Evolutionary conservation across 2,329 filamentous ascomycete genomes (phyloP).

Genomic region (Ophiosphaerella herpotricha): DNA sequence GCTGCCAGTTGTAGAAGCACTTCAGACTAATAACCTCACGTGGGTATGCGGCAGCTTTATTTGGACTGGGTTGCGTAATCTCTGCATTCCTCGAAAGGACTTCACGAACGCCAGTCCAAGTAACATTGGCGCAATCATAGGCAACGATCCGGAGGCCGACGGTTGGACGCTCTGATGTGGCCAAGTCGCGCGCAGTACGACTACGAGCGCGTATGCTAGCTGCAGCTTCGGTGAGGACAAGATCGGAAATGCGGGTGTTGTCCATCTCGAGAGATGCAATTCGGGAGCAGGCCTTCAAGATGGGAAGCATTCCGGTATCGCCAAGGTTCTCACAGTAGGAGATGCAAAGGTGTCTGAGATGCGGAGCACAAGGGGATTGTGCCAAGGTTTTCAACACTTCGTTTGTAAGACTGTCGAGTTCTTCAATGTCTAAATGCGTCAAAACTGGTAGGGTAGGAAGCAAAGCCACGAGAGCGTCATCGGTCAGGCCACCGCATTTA

Average conservation of each 20-base stretch:
- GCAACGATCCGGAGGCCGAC: constrained; percentile 76
- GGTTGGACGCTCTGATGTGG: constrained; percentile 37
- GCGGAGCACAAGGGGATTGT: constrained; percentile 72
- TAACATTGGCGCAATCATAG: constrained; percentile 90
- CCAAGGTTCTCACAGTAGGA: constrained; percentile 88
- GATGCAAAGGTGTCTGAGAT: constrained; percentile 79
- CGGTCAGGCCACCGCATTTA: constrained; percentile 74
- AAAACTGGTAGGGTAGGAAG: constrained; percentile 76
- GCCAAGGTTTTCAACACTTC: constrained; percentile 73
- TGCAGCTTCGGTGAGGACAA: constrained; percentile 83
- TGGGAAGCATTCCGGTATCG: constrained; percentile 80
- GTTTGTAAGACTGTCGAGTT: constrained; percentile 79
- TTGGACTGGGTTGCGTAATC: constrained; percentile 57
- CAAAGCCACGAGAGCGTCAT: constrained; percentile 72
- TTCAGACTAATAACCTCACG: constrained; percentile 83
- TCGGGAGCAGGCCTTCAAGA: constrained; percentile 74
- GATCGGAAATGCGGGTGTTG: constrained; percentile 88
- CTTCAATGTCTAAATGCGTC: constrained; percentile 88
- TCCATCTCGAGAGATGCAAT: constrained; percentile 82
- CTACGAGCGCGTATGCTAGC: constrained; percentile 73
- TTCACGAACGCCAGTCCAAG: constrained; percentile 89
- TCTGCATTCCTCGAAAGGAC: constrained; percentile 84
- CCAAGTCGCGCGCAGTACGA: constrained; percentile 46
- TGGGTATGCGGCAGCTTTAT: constrained; percentile 61
- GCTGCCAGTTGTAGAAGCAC: constrained; percentile 94